A percentile compares a stretch with the other conserved stretches of the same genome.
Evolutionary conservation across 192 early-diverging fungal species (phyloP).

Genomic region (Diversispora epigaea): DNA sequence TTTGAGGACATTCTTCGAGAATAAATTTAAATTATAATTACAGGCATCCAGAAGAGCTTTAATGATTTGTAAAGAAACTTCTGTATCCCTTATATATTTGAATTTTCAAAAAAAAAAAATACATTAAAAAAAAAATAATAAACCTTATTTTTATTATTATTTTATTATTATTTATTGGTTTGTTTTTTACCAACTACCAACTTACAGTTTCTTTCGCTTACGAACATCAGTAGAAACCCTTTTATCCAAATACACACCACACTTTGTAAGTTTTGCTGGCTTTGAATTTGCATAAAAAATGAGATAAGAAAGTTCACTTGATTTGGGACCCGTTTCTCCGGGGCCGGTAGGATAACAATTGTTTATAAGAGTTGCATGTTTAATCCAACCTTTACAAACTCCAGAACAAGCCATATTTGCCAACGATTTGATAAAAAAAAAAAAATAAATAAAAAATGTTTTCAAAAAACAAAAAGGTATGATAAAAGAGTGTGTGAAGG

Average conservation of each 20-base stretch:
- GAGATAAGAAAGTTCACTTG: slow-evolving; percentile 81
- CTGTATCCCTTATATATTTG: slow-evolving; percentile 50
- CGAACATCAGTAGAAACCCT: slow-evolving; percentile 64
- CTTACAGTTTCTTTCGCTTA: slow-evolving; percentile 61
- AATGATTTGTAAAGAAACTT: slow-evolving; percentile 72
- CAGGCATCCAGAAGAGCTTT: slow-evolving; percentile 71
- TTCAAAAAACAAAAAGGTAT: no score
- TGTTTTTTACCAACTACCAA: slow-evolving; percentile 20
- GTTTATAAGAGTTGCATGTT: slow-evolving; percentile 76
- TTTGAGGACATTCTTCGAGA: slow-evolving; percentile 77
- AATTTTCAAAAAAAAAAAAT: not conserved
- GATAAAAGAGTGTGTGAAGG: no score
- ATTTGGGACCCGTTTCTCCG: slow-evolving; percentile 69
- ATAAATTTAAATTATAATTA: slow-evolving; percentile 74
- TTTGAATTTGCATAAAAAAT: slow-evolving; percentile 85
- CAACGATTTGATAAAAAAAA: not conserved
- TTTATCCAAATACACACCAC: slow-evolving; percentile 78
- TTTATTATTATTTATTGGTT: no score
- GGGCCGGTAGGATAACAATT: slow-evolving; percentile 68
- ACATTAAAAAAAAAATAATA: not conserved
- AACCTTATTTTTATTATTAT: not conserved
- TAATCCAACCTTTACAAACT: slow-evolving; percentile 42
- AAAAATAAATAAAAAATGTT: no score
- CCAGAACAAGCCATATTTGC: not conserved
- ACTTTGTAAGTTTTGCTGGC: slow-evolving; percentile 88